These are phyloP conservation scores for Annulohypoxylon bovei DNA, from an alignment of 495 filamentous ascomycete species.

Conservation along the genomic window DNA sequence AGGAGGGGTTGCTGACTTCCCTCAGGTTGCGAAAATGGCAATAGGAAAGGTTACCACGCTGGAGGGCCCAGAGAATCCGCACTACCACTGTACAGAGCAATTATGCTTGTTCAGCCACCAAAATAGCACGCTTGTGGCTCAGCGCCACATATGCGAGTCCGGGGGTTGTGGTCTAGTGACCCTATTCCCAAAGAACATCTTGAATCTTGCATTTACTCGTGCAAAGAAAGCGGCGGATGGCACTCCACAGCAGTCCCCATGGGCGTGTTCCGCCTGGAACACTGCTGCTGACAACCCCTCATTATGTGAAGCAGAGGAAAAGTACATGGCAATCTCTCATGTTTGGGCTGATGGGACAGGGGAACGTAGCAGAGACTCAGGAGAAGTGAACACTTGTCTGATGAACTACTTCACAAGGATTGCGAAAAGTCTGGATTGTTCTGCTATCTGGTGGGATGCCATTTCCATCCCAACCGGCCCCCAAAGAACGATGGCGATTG, in stretches of 20 bases:
- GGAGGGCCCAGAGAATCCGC: neutral
- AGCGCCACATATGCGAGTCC: neutral
- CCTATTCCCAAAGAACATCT: neutral
- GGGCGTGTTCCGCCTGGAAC: neutral
- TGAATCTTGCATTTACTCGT: neutral
- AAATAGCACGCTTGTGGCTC: neutral
- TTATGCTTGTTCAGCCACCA: neutral
- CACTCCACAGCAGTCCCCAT: neutral
- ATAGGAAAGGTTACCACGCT: neutral
- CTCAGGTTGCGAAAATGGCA: neutral
- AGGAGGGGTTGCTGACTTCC: neutral
- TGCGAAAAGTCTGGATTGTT: conserved; percentile 7
- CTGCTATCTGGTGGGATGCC: conserved; percentile 42
- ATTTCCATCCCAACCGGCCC: conserved; percentile 26
- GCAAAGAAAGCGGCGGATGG: neutral
- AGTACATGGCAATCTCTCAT: conserved; percentile 37
- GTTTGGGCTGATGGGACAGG: conserved; percentile 42
- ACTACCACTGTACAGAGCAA: neutral
- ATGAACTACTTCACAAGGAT: conserved; percentile 18
- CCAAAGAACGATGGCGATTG: conserved; percentile 16
- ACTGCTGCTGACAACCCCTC: neutral
- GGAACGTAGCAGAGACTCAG: conserved; percentile 6
- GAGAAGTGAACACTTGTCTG: conserved; percentile 32
- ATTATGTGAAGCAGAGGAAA: neutral
- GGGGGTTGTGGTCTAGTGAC: neutral